Evolutionary conservation across 73 alveolate genomes (phyloP), one percentile per base, ranked within the genome.

Genomic region (Effrenium voratum): DNA sequence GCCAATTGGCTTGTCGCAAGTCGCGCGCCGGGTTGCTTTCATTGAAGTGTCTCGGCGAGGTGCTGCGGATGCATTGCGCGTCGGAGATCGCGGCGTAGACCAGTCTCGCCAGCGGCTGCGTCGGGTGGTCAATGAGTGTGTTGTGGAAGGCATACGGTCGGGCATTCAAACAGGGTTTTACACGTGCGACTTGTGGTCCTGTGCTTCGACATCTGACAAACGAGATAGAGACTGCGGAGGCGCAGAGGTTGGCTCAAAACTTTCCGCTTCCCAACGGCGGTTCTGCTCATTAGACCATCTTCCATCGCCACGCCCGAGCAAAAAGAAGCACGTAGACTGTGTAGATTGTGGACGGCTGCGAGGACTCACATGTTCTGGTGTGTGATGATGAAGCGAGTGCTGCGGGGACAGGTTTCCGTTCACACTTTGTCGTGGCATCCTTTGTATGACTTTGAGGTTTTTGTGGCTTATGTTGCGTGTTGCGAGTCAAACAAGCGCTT

Each of bases 271-370:
- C 26, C 6, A 44, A 41, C n/a, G 77, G 60, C 3, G 38, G 40
- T 13, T 80, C 72, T 16, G 80, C 80, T 3, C 80, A 41, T 12
- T n/a, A 75, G 26, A 1, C 52, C 38, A 43, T 41, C 45, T 36
- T 59, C 60, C 60, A 59, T 59, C 43, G 16, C 55, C 55, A 15
- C 93, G 1, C 57, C 70, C 5, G 93, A 84, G 63, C 59, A 50
- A 30, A 36, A 43, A 84, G 93, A 84, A 45, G 72, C 80, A 1
- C 93, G 93, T 1, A 36, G 80, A 5, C 43, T 84, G 16, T 84
- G 93, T 55, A 77, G 93, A 2, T 40, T 84, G 93, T 84, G 93
- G 93, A 84, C 93, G 28, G 63, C 93, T 28, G 93, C 93, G 43
- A 75, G 93, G 40, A 50, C 93, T 52, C 93, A 82, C 32, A 34